Evolutionary conservation across 352 stramenopile genomes (phyloP).

Genomic region (Globisporangium uncinulatum): DNA sequence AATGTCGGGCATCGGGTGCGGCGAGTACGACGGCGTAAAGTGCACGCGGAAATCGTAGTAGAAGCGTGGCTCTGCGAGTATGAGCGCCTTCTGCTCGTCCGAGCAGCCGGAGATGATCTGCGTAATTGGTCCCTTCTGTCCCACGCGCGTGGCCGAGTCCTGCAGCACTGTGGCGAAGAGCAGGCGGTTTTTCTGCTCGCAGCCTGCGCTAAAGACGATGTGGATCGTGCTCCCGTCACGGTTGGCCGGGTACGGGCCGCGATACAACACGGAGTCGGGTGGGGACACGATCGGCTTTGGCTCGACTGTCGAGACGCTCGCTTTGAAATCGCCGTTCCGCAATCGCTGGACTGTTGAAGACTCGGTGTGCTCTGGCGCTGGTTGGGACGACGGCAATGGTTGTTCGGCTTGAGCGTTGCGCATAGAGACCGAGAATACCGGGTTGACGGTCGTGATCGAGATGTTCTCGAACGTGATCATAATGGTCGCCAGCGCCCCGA

Average conservation of each 20-base stretch:
- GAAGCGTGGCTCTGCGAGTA: conserved; percentile 13
- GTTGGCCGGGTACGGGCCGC: conserved; percentile 9
- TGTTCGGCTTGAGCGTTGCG: neutral
- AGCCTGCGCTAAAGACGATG: conserved; percentile 26
- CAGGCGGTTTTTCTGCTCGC: conserved; percentile 14
- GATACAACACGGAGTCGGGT: no score
- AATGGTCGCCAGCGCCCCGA: neutral
- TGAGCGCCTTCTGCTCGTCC: conserved; percentile 5
- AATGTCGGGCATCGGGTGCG: conserved; percentile 14
- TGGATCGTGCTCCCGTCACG: conserved; percentile 15
- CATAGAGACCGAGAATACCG: neutral
- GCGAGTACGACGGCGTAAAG: conserved; percentile 18
- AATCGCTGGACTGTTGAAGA: no score
- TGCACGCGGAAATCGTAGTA: conserved; percentile 25
- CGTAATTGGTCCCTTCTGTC: conserved; percentile 21
- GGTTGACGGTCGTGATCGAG: neutral
- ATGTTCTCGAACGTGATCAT: neutral
- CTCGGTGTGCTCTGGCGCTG: no score
- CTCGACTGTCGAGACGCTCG: no score
- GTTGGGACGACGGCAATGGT: no score
- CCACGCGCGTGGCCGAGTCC: conserved; percentile 15
- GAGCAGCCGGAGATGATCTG: conserved; percentile 23
- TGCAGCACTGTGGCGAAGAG: conserved; percentile 18
- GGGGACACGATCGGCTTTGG: no score
- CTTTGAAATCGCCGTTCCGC: no score